Conservation (phyloP, 2,329 filamentous ascomycete species). For the Aspergillus melleus region DNA sequence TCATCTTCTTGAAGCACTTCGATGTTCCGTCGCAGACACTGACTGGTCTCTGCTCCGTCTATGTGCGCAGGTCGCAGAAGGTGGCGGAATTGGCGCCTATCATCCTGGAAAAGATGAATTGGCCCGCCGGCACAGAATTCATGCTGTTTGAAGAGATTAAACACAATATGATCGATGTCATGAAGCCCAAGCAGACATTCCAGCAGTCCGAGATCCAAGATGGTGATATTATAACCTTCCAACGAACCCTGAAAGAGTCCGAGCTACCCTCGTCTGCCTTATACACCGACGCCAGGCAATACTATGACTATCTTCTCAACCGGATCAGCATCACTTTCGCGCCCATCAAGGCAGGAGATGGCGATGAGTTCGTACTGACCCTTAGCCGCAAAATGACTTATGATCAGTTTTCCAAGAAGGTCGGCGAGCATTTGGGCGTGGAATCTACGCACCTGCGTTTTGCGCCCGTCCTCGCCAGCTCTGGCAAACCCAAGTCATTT, state of each 20-base stretch:
- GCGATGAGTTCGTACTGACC: constrained; percentile 72
- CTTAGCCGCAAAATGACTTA: constrained; percentile 89
- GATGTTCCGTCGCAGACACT: constrained; percentile 75
- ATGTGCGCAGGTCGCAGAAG: constrained; percentile 83
- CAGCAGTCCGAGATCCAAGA: constrained; percentile 93
- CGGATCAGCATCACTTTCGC: constrained; percentile 77
- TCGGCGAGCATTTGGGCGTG: constrained; percentile 73
- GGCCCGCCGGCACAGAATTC: constrained; percentile 72
- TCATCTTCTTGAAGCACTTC: constrained; percentile 92
- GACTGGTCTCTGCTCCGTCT: constrained; percentile 76
- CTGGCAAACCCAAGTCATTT: constrained; percentile 72
- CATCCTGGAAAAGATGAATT: constrained; percentile 81
- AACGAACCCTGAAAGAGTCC: constrained; percentile 58
- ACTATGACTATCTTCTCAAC: constrained; percentile 91
- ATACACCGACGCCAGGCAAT: constrained; percentile 71
- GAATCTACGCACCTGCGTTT: constrained; percentile 88
- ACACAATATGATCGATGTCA: constrained; percentile 90
- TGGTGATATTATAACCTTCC: constrained; percentile 95
- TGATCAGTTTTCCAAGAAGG: constrained; percentile 79
- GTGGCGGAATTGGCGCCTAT: constrained; percentile 77
- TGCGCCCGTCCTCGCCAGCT: constrained; percentile 76
- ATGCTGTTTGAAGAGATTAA: constrained; percentile 96
- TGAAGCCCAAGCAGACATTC: constrained; percentile 88
- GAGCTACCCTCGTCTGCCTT: constrained; percentile 45
- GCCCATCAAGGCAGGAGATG: constrained; percentile 55